Evolutionary conservation across 2,329 filamentous ascomycete species (phyloP).

Genomic region (Chrysosporium queenslandicum): DNA sequence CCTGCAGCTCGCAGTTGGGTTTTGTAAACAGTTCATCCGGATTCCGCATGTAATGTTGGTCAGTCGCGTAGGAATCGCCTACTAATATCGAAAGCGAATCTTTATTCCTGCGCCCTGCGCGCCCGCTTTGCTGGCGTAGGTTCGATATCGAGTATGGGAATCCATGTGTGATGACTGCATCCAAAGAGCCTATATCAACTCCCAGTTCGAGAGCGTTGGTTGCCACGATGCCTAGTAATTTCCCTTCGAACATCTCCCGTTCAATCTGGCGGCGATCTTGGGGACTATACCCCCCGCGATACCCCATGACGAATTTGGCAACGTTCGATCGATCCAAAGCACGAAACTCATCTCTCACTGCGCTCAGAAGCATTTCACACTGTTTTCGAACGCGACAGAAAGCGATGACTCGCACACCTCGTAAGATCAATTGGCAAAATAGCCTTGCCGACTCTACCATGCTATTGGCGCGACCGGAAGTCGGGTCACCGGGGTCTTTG

Average conservation of each 20-base stretch:
- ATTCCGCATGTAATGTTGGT: slow-evolving; percentile 96
- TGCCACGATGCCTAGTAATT: slow-evolving; percentile 82
- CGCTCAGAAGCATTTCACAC: slow-evolving; percentile 72
- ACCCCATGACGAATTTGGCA: slow-evolving; percentile 77
- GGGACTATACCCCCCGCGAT: slow-evolving; percentile 87
- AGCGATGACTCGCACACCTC: slow-evolving; percentile 83
- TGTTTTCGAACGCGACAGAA: slow-evolving; percentile 83
- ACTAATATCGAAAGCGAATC: slow-evolving; percentile 86
- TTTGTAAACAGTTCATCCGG: slow-evolving; percentile 85
- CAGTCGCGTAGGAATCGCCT: slow-evolving; percentile 78
- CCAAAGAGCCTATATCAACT: slow-evolving; percentile 87
- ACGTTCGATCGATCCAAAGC: slow-evolving; percentile 64
- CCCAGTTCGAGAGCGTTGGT: slow-evolving; percentile 89
- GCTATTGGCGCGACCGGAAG: slow-evolving; percentile 73
- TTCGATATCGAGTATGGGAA: slow-evolving; percentile 96
- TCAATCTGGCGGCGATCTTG: slow-evolving; percentile 84
- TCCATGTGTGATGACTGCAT: slow-evolving; percentile 86
- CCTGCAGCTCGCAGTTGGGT: slow-evolving; percentile 77
- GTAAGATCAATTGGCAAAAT: slow-evolving; percentile 78
- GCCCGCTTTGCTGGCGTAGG: slow-evolving; percentile 83
- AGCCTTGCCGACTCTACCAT: slow-evolving; percentile 78
- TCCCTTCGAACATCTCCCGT: slow-evolving; percentile 92
- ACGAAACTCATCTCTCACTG: slow-evolving; percentile 68
- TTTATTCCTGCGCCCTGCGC: slow-evolving; percentile 82
- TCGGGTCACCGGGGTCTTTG: slow-evolving; percentile 77